Evolutionary conservation across 306 rosid genomes (phyloP), one percentile per base, ranked within the genome.

Genomic region (Trifolium fragiferum): DNA sequence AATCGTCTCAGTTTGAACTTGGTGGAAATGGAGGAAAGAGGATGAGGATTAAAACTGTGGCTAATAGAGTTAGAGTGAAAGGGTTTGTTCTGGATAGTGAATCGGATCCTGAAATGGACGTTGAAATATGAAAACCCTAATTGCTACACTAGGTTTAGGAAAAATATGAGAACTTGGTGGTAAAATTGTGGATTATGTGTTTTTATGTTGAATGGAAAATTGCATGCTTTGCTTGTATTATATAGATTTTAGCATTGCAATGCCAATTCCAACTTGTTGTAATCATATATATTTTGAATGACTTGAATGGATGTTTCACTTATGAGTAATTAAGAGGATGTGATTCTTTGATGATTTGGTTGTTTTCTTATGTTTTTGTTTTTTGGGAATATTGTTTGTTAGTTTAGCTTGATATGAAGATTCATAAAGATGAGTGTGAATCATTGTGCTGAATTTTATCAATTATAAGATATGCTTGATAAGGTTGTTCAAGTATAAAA

Each of bases 1-100:
- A 67, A 10, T 9, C 35, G 10, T 5, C 15, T 27, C 20, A 50
- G 16, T 54, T 66, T 6, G 25, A 67, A 67, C 4, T 43, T 13
- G 81, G 37, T 6, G 12, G 46, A 2, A 61, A 76, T 47, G 76
- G 82, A 53, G 41, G 78, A 46, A 78, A 82, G 81, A 72, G 49
- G 64, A 66, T 53, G 84, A 81, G 82, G 60, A 7, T 84, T 0
- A 80, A 87, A 49, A 72, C 85, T 1, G 85, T 84, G 73, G 86
- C 82, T 10, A 84, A 80, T 4, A 78, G 85, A 72, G 57, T 46
- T 33, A 81, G 51, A 30, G 60, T 20, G 41, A 63, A 67, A 77
- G 66, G 33, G 40, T 16, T 30, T 64, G 54, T 44, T 6, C 10
- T 13, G 10, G 51, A 33, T 20, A 40, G 35, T 18, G 70, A 72